These are phyloP conservation scores for Macadamia integrifolia DNA, from an alignment of 164 flowering plant genomes.

Conservation along the genomic window DNA sequence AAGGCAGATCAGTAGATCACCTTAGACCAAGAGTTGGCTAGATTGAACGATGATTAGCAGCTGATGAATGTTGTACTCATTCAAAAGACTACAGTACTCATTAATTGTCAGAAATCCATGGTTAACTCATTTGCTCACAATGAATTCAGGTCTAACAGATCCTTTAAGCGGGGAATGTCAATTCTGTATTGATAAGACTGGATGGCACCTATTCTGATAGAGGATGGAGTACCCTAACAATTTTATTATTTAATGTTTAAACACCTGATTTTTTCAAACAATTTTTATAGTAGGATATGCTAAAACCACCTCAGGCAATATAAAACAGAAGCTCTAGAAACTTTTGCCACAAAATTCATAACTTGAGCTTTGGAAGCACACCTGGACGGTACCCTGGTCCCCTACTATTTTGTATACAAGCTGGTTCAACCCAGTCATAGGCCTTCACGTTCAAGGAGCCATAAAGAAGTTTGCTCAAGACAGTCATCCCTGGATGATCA, in stretches of 20 bases:
- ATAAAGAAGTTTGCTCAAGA: slow-evolving; percentile 86
- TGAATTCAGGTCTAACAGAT: neutral
- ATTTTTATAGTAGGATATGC: neutral
- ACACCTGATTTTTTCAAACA: neutral
- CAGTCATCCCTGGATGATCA: slow-evolving; percentile 96
- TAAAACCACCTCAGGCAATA: neutral
- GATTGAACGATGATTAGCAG: too few species aligned
- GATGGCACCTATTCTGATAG: neutral
- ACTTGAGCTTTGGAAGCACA: slow-evolving; percentile 17
- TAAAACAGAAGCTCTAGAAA: neutral
- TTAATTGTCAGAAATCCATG: too few species aligned
- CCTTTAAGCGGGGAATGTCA: neutral
- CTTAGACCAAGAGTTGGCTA: too few species aligned
- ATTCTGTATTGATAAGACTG: neutral
- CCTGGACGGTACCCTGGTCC: slow-evolving; percentile 41
- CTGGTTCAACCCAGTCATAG: slow-evolving; percentile 94
- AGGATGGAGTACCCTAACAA: too few species aligned
- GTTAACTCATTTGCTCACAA: too few species aligned
- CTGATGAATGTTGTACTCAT: too few species aligned
- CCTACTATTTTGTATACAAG: slow-evolving; percentile 32
- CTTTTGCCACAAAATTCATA: neutral
- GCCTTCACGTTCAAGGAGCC: slow-evolving; percentile 96
- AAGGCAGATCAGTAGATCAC: too few species aligned
- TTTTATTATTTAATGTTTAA: neutral
- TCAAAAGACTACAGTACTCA: too few species aligned